These are phyloP conservation scores for Anisogramma anomala DNA, from an alignment of 2,329 filamentous ascomycete species.

Conservation along the genomic window DNA sequence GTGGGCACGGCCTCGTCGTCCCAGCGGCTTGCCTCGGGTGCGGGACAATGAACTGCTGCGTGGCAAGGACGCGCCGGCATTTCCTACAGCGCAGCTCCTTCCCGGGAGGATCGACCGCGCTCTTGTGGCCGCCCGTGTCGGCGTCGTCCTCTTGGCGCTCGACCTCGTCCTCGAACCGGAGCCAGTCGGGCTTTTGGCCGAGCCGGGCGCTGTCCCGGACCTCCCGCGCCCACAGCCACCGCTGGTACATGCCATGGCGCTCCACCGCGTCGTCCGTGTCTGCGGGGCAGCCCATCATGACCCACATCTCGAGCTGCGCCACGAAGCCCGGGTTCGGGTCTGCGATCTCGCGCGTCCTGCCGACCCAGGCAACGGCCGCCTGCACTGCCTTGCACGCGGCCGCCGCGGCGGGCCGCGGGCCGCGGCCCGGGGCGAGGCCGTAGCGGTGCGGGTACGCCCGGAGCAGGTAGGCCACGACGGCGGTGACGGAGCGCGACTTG, in stretches of 20 bases:
- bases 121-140: conserved; percentile 10
- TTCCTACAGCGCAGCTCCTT: conserved; percentile 74
- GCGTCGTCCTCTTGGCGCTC: conserved; percentile 33
- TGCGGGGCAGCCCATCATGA: conserved; percentile 70
- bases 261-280: conserved; percentile 43
- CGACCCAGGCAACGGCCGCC: conserved; percentile 58
- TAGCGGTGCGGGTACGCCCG: conserved; percentile 49
- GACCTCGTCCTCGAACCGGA: conserved; percentile 68
- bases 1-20: conserved; percentile 48
- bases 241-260: conserved; percentile 64
- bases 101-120: conserved; percentile 3
- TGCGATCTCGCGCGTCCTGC: conserved; percentile 60
- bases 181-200: conserved; percentile 67
- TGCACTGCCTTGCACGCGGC: conserved; percentile 37
- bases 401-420: conserved; percentile 28
- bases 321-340: conserved; percentile 91
- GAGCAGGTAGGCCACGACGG: conserved; percentile 76
- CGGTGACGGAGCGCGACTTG: conserved; percentile 81
- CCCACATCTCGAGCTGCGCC: conserved; percentile 76
- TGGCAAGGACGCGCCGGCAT: conserved; percentile 59
- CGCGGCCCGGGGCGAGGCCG: conserved; percentile 31
- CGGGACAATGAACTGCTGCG: conserved; percentile 49
- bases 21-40: conserved; percentile 36
- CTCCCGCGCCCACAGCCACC: conserved; percentile 48
- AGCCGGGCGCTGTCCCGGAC: conserved; percentile 51